Evolutionary conservation across 805 yeast species (phyloP).

Genomic region (Cyberlindnera maritima): DNA sequence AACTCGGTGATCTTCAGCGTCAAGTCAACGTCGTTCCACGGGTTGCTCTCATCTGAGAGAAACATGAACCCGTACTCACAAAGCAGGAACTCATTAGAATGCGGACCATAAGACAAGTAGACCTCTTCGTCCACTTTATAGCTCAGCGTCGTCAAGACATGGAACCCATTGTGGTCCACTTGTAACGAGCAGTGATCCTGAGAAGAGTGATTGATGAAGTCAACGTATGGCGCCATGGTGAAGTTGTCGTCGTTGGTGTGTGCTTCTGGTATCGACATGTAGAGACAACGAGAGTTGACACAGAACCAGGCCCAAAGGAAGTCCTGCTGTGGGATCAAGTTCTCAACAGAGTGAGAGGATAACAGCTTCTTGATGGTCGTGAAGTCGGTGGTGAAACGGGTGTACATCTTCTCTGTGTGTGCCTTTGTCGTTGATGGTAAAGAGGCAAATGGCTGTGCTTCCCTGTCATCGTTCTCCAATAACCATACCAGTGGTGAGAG

Average conservation of each 20-base stretch:
- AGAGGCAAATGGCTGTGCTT: slow-evolving; percentile 23
- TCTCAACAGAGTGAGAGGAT: background rate
- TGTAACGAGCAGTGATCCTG: slow-evolving; percentile 50
- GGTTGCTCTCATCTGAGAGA: slow-evolving; percentile 36
- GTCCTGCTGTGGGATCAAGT: slow-evolving; percentile 4
- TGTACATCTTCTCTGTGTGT: slow-evolving; percentile 41
- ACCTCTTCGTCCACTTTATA: slow-evolving; percentile 52
- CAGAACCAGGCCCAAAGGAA: slow-evolving; percentile 80
- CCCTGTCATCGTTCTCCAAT: slow-evolving; percentile 26
- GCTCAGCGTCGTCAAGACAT: slow-evolving; percentile 38
- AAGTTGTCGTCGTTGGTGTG: slow-evolving; percentile 59
- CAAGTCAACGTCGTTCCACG: slow-evolving; percentile 72
- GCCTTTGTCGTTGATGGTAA: slow-evolving; percentile 44
- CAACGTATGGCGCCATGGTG: slow-evolving; percentile 90
- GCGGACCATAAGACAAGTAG: slow-evolving; percentile 81
- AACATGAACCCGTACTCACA: slow-evolving; percentile 86
- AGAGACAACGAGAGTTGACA: slow-evolving; percentile 88
- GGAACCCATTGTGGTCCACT: slow-evolving; percentile 48
- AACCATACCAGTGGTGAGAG: slow-evolving; percentile 67
- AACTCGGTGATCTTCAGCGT: slow-evolving; percentile 38
- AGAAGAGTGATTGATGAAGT: slow-evolving; percentile 72
- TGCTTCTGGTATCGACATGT: slow-evolving; percentile 61
- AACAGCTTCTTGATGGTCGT: slow-evolving; percentile 29
- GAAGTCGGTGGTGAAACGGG: slow-evolving; percentile 46
- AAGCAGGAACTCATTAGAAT: slow-evolving; percentile 75